phyloP scores from a whole-genome alignment of 768 basidiomycete species.

The Boletus sensibilis region DNA sequence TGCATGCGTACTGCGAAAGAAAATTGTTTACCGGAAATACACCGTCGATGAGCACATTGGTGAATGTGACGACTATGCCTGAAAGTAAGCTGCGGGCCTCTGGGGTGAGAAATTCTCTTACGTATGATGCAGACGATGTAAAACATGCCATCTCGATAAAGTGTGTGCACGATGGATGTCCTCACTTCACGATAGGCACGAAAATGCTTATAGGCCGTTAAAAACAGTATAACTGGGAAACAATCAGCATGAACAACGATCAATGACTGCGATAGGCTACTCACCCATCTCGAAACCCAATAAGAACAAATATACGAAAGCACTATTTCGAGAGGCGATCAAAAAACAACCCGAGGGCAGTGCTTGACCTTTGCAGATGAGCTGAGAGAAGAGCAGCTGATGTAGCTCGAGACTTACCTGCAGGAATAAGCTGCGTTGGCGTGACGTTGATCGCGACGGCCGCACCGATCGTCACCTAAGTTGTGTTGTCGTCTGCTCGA shows the following conservation, averaged over 20 bases:
- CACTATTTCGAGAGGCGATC: background rate
- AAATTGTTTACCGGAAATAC: constrained; percentile 9
- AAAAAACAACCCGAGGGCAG: background rate
- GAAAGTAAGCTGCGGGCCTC: background rate
- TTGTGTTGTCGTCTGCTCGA: background rate
- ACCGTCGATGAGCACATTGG: constrained; percentile 9
- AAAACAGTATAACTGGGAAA: constrained; percentile 6
- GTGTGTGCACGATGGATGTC: background rate
- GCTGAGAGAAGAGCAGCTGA: too few relatives aligned
- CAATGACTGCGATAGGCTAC: background rate
- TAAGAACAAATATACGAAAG: constrained; percentile 8
- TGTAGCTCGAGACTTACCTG: background rate
- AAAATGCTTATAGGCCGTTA: constrained; percentile 7
- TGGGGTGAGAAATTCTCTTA: background rate
- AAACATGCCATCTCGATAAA: constrained; percentile 19
- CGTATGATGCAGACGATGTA: constrained; percentile 20
- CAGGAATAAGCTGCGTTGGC: constrained; percentile 5
- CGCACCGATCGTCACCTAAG: constrained; percentile 7
- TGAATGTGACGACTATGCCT: constrained; percentile 13
- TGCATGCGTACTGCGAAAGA: background rate
- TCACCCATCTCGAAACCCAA: constrained; percentile 12
- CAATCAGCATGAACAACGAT: background rate
- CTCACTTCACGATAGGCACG: constrained; percentile 1
- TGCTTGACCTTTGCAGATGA: background rate
- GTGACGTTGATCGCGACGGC: constrained; percentile 1